Evolutionary conservation across 1,139 yeast genomes (phyloP), one percentile per base, ranked within the genome.

Genomic region (Nakaseomyces delphensis): DNA sequence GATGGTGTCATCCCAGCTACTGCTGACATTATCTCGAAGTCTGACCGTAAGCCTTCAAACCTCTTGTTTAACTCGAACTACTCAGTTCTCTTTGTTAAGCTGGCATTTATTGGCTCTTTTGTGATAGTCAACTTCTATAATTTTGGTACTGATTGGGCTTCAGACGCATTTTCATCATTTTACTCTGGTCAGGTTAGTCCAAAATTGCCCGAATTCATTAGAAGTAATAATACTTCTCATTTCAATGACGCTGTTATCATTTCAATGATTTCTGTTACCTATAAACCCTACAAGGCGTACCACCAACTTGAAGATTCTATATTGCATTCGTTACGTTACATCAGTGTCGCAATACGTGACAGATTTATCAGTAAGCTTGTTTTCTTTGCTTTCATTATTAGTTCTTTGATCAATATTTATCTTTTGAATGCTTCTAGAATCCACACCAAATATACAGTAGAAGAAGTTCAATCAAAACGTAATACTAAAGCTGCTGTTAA

Each of bases 1-100:
- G 98, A 93, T 56, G 98, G 98, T 18, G 76, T 91, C 33, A 74
- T 86, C 38, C 78, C 78, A 43, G 67, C 71, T 46, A 84, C 84
- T 38, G 96, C 91, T 37, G 78, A 76, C 50, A 73, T 76, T 44
- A 81, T 84, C 32, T 79, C 89, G 20, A 74, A 70, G 32, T 62
- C 69, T 40, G 71, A 71, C 36, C 59, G 68, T 18, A 52, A 55
- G 33, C 42, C 55, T 2, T 51, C 46, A 19, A 43, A 47, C 11
- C 48, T 54, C 2, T 53, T 59, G 32, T 49, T 63, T 16, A 56
- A 58, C n/a, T 56, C 64, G 4, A 57, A 51, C 40, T 59, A 68
- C 39, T 61, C 79, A 30, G 72, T 83, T 40, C 68, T 79, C 31
- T 67, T 78, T 13, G 76, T 82, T 55, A 84, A 85, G 55, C 66